phyloP scores from a whole-genome alignment of 176 grass and related monocot species.

The Secale cereale region DNA sequence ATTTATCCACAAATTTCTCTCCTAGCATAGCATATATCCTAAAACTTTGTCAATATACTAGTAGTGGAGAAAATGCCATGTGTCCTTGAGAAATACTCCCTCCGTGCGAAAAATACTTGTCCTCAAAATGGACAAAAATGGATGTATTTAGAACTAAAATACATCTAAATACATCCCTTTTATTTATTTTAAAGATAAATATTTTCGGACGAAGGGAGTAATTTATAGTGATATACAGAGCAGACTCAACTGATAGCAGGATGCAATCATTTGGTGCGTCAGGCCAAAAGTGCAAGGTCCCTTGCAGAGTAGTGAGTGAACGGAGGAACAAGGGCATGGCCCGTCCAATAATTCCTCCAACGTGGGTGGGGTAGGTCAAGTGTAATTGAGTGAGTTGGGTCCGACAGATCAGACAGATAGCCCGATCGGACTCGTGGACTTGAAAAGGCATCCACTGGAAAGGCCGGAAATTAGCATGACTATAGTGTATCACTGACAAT shows the following conservation, averaged over 20 bases:
- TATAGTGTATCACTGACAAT: too few species aligned
- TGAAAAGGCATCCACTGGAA: background rate
- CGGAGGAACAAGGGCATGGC: constrained; percentile 31
- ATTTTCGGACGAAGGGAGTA: too few species aligned
- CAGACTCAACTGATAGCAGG: background rate
- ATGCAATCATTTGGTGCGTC: constrained; percentile 32
- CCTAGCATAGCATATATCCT: background rate
- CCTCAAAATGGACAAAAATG: too few species aligned
- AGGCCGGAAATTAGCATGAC: background rate
- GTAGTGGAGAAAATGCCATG: background rate
- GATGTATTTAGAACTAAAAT: too few species aligned
- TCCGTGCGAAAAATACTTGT: too few species aligned
- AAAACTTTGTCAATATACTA: background rate
- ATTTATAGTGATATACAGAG: background rate
- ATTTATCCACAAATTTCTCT: background rate
- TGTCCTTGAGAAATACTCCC: background rate
- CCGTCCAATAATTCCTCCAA: constrained; percentile 48
- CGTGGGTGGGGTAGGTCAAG: constrained; percentile 22
- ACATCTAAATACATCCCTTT: too few species aligned
- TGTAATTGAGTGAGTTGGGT: constrained; percentile 21
- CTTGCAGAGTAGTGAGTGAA: background rate
- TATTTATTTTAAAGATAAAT: too few species aligned
- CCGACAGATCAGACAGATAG: background rate
- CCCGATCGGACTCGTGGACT: background rate
- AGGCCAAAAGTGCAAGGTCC: constrained; percentile 22